Percentiles rank a stretch among this genome's conserved stretches.
Conservation (phyloP, 306 rosid genomes). For the Dalbergia oliveri region DNA sequence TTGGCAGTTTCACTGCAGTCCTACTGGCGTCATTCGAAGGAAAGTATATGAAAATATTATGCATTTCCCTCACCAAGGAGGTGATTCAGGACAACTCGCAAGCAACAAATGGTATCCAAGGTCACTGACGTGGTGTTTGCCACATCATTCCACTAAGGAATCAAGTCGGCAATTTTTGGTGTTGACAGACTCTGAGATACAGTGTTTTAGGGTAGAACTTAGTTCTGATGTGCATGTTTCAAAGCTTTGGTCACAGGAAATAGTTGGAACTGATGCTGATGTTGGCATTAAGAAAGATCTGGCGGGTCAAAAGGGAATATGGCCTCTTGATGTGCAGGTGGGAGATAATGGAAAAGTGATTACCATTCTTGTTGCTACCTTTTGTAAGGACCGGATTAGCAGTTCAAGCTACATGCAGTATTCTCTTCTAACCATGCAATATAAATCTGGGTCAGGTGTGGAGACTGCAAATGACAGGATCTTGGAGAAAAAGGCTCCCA, state of each 20-base stretch:
- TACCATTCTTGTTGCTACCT: conserved; percentile 85
- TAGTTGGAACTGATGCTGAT: conserved; percentile 87
- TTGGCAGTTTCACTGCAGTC: conserved; percentile 85
- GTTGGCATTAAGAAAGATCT: conserved; percentile 88
- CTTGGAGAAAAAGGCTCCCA: conserved; percentile 87
- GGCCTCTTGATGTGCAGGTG: conserved; percentile 91
- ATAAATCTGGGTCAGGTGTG: conserved; percentile 65
- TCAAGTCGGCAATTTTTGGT: conserved; percentile 65
- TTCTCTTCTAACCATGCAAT: conserved; percentile 92
- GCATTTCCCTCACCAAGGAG: conserved; percentile 52
- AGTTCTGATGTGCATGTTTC: conserved; percentile 64
- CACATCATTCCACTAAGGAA: conserved; percentile 56
- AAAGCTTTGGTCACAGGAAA: conserved; percentile 88
- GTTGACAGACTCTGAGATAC: conserved; percentile 83
- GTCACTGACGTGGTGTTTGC: conserved; percentile 83
- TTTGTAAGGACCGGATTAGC: conserved; percentile 86
- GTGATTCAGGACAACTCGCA: conserved; percentile 59
- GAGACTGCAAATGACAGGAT: conserved; percentile 63
- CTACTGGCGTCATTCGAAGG: conserved; percentile 64
- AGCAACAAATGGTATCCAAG: conserved; percentile 86
- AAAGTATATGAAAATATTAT: conserved; percentile 55
- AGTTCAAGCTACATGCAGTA: conserved; percentile 95
- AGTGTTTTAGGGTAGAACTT: conserved; percentile 70
- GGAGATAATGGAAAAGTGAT: conserved; percentile 78
- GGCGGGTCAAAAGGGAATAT: conserved; percentile 94